phyloP scores from a whole-genome alignment of 2,329 filamentous ascomycete species.

The Cladophialophora psammophila region DNA sequence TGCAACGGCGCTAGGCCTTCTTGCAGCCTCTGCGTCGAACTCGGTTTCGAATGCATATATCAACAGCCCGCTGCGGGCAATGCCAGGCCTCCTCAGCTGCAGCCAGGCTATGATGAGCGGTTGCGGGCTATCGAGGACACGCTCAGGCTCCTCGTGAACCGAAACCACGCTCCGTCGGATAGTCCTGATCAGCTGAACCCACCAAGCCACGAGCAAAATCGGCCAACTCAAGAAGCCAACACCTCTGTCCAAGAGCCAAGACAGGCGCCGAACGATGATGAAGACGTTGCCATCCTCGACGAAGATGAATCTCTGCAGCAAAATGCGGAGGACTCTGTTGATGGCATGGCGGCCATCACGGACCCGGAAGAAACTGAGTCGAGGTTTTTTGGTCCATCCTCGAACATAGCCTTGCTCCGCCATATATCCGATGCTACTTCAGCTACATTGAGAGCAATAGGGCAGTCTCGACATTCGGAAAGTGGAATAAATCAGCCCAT shows the following conservation, averaged over 20 bases:
- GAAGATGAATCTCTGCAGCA: slow-evolving; percentile 26
- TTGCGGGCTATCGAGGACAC: slow-evolving; percentile 36
- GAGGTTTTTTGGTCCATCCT: slow-evolving; percentile 47
- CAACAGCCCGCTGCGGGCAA: slow-evolving; percentile 34
- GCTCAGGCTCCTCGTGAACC: slow-evolving; percentile 30
- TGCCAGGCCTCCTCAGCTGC: slow-evolving; percentile 17
- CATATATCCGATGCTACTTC: slow-evolving; percentile 35
- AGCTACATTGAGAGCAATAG: slow-evolving; percentile 29
- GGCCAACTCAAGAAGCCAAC: neutral
- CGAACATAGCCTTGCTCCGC: slow-evolving; percentile 33
- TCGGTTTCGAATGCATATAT: slow-evolving; percentile 56
- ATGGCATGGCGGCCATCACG: slow-evolving; percentile 48
- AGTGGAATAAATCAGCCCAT: slow-evolving; percentile 25
- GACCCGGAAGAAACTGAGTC: slow-evolving; percentile 50
- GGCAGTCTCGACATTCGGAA: slow-evolving; percentile 31
- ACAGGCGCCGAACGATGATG: slow-evolving; percentile 22
- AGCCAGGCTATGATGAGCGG: slow-evolving; percentile 31
- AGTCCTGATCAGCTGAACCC: slow-evolving; percentile 10
- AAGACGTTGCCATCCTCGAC: slow-evolving; percentile 34
- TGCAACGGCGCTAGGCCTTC: slow-evolving; percentile 55
- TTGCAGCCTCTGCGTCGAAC: slow-evolving; percentile 52
- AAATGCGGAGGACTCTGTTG: slow-evolving; percentile 43
- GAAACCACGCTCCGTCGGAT: slow-evolving; percentile 18
- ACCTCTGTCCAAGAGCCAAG: neutral
- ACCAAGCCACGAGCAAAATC: slow-evolving; percentile 14